A percentile compares a stretch with the other conserved stretches of the same genome.
Conservation (phyloP, 2,329 filamentous ascomycete species). For the Didymella keratinophila region DNA sequence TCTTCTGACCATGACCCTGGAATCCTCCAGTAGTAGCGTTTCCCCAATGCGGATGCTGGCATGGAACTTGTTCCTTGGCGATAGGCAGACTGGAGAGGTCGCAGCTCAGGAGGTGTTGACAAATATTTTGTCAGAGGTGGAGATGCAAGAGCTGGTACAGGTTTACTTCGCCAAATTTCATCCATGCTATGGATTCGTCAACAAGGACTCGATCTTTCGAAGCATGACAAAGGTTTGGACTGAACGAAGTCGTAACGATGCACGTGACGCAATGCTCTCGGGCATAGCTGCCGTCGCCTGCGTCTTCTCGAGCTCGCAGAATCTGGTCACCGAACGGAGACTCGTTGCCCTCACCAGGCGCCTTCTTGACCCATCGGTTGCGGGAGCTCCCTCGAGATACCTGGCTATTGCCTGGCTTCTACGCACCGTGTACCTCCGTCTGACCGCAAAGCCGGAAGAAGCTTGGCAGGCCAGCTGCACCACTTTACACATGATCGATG, state of each 20-base stretch:
- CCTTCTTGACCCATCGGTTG: slow-evolving; percentile 3
- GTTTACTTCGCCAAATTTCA: slow-evolving; percentile 6
- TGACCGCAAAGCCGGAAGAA: slow-evolving; percentile 12
- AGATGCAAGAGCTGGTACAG: neutral
- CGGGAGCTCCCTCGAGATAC: neutral
- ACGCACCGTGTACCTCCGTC: slow-evolving; percentile 6
- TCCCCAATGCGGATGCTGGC: slow-evolving; percentile 12
- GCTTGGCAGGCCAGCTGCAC: slow-evolving; percentile 12
- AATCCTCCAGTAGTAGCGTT: neutral
- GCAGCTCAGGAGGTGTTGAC: neutral
- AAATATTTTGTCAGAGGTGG: neutral
- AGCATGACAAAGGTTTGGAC: neutral
- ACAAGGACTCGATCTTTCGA: neutral
- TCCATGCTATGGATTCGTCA: slow-evolving; percentile 10
- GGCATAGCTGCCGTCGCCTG: slow-evolving; percentile 7
- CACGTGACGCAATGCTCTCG: neutral
- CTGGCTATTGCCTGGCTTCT: slow-evolving; percentile 6
- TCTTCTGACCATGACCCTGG: slow-evolving; percentile 3
- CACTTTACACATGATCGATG: slow-evolving; percentile 8
- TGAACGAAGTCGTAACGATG: neutral
- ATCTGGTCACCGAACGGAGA: neutral
- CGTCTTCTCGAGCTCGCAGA: neutral
- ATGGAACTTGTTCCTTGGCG: slow-evolving; percentile 9
- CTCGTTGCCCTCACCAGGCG: neutral
- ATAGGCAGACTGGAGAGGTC: neutral